A percentile compares a stretch with the other conserved stretches of the same genome.
phyloP scores from a whole-genome alignment of 2,329 filamentous ascomycete species.

The Dactylellina parvicollis region DNA sequence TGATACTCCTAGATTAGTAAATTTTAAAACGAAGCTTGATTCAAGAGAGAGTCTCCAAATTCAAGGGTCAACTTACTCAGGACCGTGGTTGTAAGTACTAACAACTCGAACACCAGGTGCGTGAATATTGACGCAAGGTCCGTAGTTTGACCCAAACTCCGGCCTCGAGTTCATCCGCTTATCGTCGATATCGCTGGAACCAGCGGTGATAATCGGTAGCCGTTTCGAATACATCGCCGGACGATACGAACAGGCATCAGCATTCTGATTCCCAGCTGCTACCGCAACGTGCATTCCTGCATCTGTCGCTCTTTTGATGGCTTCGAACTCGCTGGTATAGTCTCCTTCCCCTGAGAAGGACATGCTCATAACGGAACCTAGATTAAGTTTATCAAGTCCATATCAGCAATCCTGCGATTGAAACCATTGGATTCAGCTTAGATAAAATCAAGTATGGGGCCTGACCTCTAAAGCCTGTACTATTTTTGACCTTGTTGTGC shows the following conservation, averaged over 20 bases:
- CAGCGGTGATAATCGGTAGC: constrained; percentile 62
- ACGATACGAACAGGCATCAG: constrained; percentile 55
- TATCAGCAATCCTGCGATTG: too few species aligned
- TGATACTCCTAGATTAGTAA: too few species aligned
- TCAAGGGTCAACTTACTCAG: too few species aligned
- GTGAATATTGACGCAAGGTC: constrained; percentile 68
- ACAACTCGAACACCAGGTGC: constrained; percentile 68
- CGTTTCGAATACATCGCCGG: constrained; percentile 61
- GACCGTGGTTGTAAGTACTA: constrained; percentile 64
- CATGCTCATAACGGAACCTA: constrained; percentile 66
- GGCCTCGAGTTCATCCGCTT: constrained; percentile 45
- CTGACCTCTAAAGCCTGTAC: constrained; percentile 58
- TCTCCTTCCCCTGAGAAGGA: constrained; percentile 65
- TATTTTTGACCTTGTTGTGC: constrained; percentile 63
- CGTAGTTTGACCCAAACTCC: constrained; percentile 64
- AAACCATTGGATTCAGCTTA: too few species aligned
- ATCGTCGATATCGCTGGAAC: constrained; percentile 60
- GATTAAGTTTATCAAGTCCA: background rate
- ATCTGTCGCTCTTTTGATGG: constrained; percentile 64
- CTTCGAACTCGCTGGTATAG: constrained; percentile 65
- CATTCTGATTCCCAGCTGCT: constrained; percentile 62
- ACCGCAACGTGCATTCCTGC: constrained; percentile 62
- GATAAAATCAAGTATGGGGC: too few species aligned
- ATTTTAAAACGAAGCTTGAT: too few species aligned
- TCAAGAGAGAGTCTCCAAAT: too few species aligned